Evolutionary conservation across 257 asterid genomes (phyloP).

Genomic region (Primulina eburnea): DNA sequence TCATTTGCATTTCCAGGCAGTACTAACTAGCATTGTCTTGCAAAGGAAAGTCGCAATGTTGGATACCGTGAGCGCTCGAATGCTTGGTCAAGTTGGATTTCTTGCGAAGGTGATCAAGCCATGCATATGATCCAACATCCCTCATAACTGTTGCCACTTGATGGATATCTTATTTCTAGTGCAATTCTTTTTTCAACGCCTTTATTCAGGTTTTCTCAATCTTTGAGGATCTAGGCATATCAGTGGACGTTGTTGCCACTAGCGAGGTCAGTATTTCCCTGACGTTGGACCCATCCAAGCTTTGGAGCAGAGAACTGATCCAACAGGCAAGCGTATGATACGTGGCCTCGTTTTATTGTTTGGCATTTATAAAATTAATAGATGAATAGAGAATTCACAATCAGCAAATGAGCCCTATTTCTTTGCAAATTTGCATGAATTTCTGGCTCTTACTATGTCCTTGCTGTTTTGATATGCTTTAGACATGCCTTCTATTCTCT

Average conservation of each 20-base stretch:
- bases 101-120: slow-evolving; percentile 74
- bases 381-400: not conserved
- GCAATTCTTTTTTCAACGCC: slow-evolving; percentile 17
- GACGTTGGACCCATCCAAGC: slow-evolving; percentile 91
- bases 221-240: slow-evolving; percentile 87
- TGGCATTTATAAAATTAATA: not conserved
- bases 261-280: slow-evolving; percentile 92
- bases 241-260: slow-evolving; percentile 97
- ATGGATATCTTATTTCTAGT: slow-evolving; percentile 15
- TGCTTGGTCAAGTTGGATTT: slow-evolving; percentile 94
- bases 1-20: slow-evolving; percentile 56
- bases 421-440: not conserved
- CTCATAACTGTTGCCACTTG: slow-evolving; percentile 1
- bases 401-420: slow-evolving; percentile 8
- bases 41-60: slow-evolving; percentile 87
- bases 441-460: not conserved
- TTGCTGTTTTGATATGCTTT: not conserved
- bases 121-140: slow-evolving; percentile 11
- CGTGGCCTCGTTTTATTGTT: slow-evolving; percentile 20
- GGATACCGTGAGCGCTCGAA: slow-evolving; percentile 86
- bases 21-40: slow-evolving; percentile 86
- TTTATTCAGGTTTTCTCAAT: slow-evolving; percentile 65
- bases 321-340: slow-evolving; percentile 79
- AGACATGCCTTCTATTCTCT: not conserved
- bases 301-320: slow-evolving; percentile 92